These are phyloP conservation scores for Talaromyces sp. DNA, from an alignment of 2,329 filamentous ascomycete species.

Conservation along the genomic window DNA sequence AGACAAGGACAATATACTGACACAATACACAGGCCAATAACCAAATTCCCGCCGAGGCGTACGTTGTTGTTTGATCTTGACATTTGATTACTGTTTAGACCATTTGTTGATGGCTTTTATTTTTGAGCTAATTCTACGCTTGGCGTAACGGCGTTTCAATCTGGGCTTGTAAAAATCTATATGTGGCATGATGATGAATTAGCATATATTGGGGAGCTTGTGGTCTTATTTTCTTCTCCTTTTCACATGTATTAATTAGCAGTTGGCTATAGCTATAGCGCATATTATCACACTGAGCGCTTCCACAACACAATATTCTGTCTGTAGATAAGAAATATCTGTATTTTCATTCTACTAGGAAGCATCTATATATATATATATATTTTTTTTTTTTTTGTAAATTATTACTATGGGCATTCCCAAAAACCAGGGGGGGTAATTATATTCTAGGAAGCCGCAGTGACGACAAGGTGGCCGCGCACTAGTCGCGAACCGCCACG, in stretches of 20 bases:
- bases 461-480: neutral
- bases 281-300: neutral
- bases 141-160: neutral
- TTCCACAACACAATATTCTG: neutral
- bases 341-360: no score
- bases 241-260: neutral
- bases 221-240: neutral
- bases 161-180: constrained; percentile 8
- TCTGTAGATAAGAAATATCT: neutral
- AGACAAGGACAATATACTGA: constrained; percentile 16
- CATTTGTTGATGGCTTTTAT: neutral
- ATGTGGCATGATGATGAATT: constrained; percentile 11
- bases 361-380: no score
- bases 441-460: neutral
- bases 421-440: no score
- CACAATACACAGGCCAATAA: constrained; percentile 25
- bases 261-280: neutral
- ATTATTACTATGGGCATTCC: no score
- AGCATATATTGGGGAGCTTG: constrained; percentile 10
- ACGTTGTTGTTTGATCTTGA: constrained; percentile 22
- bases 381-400: no score
- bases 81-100: neutral
- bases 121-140: neutral
- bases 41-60: constrained; percentile 48
- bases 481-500: neutral